Evolutionary conservation across 2,329 filamentous ascomycete genomes (phyloP).

Genomic region (Trichoderma lentiforme): DNA sequence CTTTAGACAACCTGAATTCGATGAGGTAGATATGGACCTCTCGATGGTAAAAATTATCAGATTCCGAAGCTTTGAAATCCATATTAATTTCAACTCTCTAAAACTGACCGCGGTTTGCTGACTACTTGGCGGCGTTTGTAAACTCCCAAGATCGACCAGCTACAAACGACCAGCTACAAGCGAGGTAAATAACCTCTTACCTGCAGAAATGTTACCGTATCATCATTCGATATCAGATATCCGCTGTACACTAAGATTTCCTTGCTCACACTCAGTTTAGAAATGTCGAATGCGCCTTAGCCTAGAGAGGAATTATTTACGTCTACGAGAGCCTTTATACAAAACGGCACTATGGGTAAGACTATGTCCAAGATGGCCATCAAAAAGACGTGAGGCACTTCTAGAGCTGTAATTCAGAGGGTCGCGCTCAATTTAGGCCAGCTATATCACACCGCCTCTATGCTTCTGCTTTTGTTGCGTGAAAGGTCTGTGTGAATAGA

Average conservation of each 20-base stretch:
- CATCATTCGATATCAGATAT: neutral
- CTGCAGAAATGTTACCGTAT: neutral
- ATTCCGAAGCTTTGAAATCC: neutral
- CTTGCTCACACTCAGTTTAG: neutral
- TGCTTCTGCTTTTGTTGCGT: neutral
- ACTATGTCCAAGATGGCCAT: neutral
- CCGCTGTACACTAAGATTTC: neutral
- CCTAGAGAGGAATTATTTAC: neutral
- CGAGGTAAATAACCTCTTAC: neutral
- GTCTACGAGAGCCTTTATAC: neutral
- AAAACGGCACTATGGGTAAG: neutral
- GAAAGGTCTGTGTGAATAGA: neutral
- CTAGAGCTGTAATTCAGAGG: neutral
- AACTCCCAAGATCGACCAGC: neutral
- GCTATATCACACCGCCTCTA: neutral
- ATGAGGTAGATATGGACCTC: neutral
- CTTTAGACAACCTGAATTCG: neutral
- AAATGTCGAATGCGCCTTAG: neutral
- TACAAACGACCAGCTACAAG: neutral
- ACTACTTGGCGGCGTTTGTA: neutral
- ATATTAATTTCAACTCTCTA: neutral
- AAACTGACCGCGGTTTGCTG: neutral
- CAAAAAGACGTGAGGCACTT: neutral
- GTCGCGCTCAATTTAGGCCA: neutral
- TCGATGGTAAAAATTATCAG: neutral